Evolutionary conservation across 345 rosid species (phyloP).

Genomic region (Eucalyptus pauciflora): DNA sequence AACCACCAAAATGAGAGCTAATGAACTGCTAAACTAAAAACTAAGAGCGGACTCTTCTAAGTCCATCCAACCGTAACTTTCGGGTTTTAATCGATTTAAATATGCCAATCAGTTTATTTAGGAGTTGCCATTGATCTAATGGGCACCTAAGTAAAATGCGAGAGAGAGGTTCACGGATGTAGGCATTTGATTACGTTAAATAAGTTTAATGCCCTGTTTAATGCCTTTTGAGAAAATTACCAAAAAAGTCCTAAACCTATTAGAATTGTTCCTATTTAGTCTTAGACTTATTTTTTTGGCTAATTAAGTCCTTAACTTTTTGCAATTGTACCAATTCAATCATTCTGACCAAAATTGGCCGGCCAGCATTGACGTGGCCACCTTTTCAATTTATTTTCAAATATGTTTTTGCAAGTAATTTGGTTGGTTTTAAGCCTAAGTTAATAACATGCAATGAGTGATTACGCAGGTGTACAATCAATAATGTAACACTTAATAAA

Average conservation of each 20-base stretch:
- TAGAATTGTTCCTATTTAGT: accelerated
- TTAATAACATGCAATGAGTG: background rate
- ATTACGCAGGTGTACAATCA: background rate
- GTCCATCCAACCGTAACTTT: background rate
- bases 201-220: too few species aligned
- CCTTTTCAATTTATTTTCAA: background rate
- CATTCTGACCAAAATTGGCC: too few species aligned
- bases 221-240: too few species aligned
- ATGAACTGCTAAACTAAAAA: background rate
- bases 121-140: background rate
- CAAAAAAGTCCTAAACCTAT: too few species aligned
- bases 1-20: background rate
- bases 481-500: background rate
- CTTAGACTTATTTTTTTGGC: too few species aligned
- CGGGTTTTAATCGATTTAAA: background rate
- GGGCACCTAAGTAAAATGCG: background rate
- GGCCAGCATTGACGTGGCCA: accelerated
- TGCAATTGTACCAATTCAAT: accelerated
- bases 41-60: background rate
- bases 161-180: background rate
- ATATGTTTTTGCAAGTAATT: background rate
- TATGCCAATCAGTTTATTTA: background rate
- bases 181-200: background rate
- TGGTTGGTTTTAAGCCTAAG: background rate
- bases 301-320: too few species aligned